These are phyloP conservation scores for Boletellus emodensis DNA, from an alignment of 768 basidiomycete genomes.

Conservation along the genomic window DNA sequence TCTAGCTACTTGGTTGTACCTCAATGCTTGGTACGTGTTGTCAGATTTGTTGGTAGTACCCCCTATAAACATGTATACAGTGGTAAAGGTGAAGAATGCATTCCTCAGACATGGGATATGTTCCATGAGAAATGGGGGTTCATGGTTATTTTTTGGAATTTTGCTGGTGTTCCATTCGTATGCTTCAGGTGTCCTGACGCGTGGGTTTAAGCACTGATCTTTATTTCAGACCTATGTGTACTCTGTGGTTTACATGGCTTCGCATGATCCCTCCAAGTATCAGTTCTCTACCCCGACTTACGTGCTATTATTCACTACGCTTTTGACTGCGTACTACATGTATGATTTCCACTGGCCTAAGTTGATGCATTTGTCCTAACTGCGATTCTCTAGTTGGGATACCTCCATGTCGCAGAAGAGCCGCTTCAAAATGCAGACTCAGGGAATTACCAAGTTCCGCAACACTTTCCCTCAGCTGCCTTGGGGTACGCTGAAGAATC, in stretches of 20 bases:
- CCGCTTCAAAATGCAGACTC: slow-evolving; percentile 95
- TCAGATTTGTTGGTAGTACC: neutral
- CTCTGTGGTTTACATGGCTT: slow-evolving; percentile 97
- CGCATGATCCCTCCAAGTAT: slow-evolving; percentile 84
- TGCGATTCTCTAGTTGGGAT: slow-evolving; percentile 64
- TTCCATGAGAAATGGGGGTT: slow-evolving; percentile 99
- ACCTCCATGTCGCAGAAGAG: slow-evolving; percentile 96
- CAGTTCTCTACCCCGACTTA: slow-evolving; percentile 77
- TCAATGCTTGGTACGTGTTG: slow-evolving; percentile 79
- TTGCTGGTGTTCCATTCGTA: slow-evolving; percentile 90
- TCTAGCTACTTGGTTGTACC: slow-evolving; percentile 91
- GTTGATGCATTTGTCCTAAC: slow-evolving; percentile 1
- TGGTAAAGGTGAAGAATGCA: slow-evolving; percentile 91
- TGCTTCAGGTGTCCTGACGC: slow-evolving; percentile 26
- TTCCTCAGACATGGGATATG: slow-evolving; percentile 99
- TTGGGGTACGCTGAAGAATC: slow-evolving; percentile 75
- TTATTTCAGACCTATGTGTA: slow-evolving; percentile 82
- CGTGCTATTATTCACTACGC: slow-evolving; percentile 65
- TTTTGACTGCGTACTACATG: slow-evolving; percentile 86
- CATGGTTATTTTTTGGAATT: slow-evolving; percentile 98
- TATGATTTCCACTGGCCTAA: slow-evolving; percentile 32
- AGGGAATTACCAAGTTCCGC: slow-evolving; percentile 80
- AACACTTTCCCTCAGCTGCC: slow-evolving; percentile 94
- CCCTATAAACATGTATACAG: slow-evolving; percentile 33
- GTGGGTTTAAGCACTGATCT: neutral